phyloP scores from a whole-genome alignment of 371 early-diverging fungal species.

The Syncephalastrum contaminatum region DNA sequence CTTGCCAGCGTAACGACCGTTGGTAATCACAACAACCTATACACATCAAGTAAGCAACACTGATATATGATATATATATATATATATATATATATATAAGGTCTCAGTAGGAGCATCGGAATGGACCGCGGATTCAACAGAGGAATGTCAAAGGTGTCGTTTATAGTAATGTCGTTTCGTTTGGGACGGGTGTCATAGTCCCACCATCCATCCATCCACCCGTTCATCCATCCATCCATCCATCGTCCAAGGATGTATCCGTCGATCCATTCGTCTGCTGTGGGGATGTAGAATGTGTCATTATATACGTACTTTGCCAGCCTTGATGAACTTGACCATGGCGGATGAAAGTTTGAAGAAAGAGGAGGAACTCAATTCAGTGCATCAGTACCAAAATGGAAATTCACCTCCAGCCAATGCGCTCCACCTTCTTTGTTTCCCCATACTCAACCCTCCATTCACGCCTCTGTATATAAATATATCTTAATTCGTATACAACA shows the following conservation, averaged over 20 bases:
- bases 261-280: slow-evolving; percentile 3
- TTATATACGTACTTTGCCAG: slow-evolving; percentile 50
- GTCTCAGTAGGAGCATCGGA: neutral
- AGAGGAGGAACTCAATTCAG: slow-evolving; percentile 22
- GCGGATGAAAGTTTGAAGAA: slow-evolving; percentile 15
- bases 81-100: too few relatives aligned
- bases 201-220: slow-evolving; percentile 5
- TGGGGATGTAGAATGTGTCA: neutral
- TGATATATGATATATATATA: too few relatives aligned
- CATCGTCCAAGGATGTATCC: neutral
- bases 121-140: too few relatives aligned
- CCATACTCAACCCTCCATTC: too few relatives aligned
- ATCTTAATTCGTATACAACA: too few relatives aligned
- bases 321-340: slow-evolving; percentile 74
- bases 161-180: neutral
- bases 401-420: too few relatives aligned
- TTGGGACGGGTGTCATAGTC: neutral
- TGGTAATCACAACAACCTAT: slow-evolving; percentile 94
- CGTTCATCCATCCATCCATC: slow-evolving; percentile 11
- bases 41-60: neutral
- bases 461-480: too few relatives aligned
- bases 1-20: slow-evolving; percentile 97
- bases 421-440: too few relatives aligned
- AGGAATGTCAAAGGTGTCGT: neutral
- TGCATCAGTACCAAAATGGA: too few relatives aligned